Evolutionary conservation across 2,329 filamentous ascomycete species (phyloP).

Genomic region (Albophoma yamanashiensis): DNA sequence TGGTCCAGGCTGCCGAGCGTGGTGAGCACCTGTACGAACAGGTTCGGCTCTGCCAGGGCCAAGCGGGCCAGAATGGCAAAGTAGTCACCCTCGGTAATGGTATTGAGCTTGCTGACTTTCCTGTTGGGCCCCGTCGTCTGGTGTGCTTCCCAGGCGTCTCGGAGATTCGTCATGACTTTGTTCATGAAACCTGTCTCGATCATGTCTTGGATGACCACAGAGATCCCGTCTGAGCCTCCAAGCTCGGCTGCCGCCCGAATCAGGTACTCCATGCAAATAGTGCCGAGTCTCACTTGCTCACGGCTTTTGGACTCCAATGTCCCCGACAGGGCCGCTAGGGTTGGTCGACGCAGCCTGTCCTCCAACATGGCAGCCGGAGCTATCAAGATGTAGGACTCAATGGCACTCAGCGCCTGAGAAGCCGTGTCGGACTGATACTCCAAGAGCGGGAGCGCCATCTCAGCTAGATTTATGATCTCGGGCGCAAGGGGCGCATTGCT

Average conservation of each 20-base stretch:
- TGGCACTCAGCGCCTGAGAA: constrained; percentile 48
- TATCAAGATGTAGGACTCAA: constrained; percentile 61
- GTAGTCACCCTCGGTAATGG: constrained; percentile 74
- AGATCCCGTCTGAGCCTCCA: constrained; percentile 49
- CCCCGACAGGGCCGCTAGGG: constrained; percentile 36
- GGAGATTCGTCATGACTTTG: constrained; percentile 54
- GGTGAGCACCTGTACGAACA: constrained; percentile 51
- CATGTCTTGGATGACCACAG: constrained; percentile 55
- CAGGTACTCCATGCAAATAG: constrained; percentile 52
- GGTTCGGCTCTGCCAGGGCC: constrained; percentile 57
- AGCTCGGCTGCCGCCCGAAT: constrained; percentile 53
- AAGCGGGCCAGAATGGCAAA: constrained; percentile 74
- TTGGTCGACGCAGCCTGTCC: constrained; percentile 41
- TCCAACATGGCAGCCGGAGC: constrained; percentile 56
- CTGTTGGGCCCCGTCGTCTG: constrained; percentile 74
- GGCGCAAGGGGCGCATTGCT: constrained; percentile 50
- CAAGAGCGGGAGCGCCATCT: constrained; percentile 54
- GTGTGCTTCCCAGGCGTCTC: constrained; percentile 60
- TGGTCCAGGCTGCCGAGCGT: constrained; percentile 34
- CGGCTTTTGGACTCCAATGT: constrained; percentile 42
- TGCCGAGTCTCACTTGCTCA: constrained; percentile 47
- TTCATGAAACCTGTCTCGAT: constrained; percentile 51
- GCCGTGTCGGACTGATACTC: constrained; percentile 56
- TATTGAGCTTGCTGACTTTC: constrained; percentile 57
- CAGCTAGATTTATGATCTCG: constrained; percentile 52